Evolutionary conservation across 129 eudicot genomes (phyloP), one percentile per base, ranked within the genome.

Genomic region (Apium graveolens): DNA sequence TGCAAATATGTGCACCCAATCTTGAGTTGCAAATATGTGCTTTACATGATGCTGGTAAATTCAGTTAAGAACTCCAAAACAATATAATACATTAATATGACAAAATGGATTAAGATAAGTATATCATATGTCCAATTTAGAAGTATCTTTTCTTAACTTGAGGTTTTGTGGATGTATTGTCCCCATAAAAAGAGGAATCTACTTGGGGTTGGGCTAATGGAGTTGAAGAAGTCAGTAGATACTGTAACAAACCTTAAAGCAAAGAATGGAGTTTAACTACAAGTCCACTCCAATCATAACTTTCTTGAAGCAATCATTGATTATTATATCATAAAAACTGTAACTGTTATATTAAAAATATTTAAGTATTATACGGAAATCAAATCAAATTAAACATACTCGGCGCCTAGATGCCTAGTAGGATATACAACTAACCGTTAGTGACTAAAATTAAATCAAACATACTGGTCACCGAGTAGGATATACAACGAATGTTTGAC

Each of bases 171-270:
- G n/a, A 57, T n/a, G 32, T 57, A 57, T 10, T 57, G 14, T n/a
- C 32, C 29, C 66, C 66, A 24, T n/a, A 57, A 57, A 57, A 7
- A 70, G 37, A 14, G 44, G 32, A 29, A 18, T 66, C 41, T 66
- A 66, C 4, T 32, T 32, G 72, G 72, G 72, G 21, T 66, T 32
- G 12, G 74, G 74, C n/a, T 70, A 37, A 70, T 70, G 44, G 27
- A 70, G 74, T 70, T 14, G 21, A 35, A 70, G 74, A 70, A 70
- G 74, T 70, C 74, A 71, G 32, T 2, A 38, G 48, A 71, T 71
- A 38, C 29, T 39, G 75, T 71, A 37, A 71, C 43, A 69, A 70
- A 31, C 39, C 74, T 32, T 71, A 42, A 71, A 71, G 75, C 75
- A 71, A 71, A 38, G 75, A 71, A 71, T 71, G 46, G 27, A 11